Conservation (phyloP, 1,284 basidiomycete species). For the Fistulinella staudtii region DNA sequence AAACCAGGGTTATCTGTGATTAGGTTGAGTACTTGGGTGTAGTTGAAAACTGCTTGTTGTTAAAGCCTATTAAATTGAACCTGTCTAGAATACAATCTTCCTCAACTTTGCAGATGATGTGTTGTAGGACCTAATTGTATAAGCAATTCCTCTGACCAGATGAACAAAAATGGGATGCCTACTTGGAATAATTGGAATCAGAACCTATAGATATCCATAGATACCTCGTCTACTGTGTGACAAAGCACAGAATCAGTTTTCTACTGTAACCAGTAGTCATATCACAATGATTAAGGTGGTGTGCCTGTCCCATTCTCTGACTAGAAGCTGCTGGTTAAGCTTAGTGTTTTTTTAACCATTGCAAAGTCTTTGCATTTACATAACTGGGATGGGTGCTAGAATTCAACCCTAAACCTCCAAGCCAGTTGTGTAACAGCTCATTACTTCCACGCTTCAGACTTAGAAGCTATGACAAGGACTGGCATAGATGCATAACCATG, state of each 20-base stretch:
- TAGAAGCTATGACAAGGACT: no score
- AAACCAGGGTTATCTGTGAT: constrained; percentile 91
- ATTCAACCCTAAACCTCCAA: no score
- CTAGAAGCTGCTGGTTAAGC: no score
- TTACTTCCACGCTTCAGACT: no score
- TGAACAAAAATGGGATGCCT: constrained; percentile 26
- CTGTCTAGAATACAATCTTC: constrained; percentile 98
- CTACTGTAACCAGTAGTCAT: constrained; percentile 9
- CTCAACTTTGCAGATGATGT: constrained; percentile 81
- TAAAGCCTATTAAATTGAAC: constrained; percentile 97
- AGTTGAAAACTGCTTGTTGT: constrained; percentile 96
- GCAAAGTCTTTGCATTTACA: no score
- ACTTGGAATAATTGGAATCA: constrained; percentile 88
- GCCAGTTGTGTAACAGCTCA: no score
- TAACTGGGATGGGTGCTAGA: no score
- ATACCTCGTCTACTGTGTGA: constrained; percentile 73
- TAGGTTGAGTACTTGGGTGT: constrained; percentile 89
- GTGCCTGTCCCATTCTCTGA: no score
- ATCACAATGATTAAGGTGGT: no score
- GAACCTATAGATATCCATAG: constrained; percentile 84
- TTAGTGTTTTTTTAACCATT: no score
- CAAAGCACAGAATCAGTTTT: constrained; percentile 33
- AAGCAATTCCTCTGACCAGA: constrained; percentile 8
- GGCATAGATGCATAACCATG: no score
- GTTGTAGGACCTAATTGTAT: constrained; percentile 18